Percentiles rank a stretch among this genome's conserved stretches.
Conservation (phyloP, 169 alveolate species). For the Cryptosporidium muris region DNA sequence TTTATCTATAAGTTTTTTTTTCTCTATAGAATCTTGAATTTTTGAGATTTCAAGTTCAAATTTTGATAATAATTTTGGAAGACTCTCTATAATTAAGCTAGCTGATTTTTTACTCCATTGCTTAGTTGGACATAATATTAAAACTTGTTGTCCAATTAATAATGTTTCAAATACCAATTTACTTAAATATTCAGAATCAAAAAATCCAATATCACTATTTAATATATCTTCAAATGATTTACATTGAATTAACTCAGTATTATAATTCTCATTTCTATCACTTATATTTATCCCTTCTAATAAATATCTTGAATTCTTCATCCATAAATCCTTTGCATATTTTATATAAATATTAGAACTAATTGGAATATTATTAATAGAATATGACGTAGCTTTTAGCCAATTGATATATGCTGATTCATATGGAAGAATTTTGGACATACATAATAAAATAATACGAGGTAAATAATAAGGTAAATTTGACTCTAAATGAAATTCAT, state of each 20-base stretch:
- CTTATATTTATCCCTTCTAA: neutral
- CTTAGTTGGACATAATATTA: slow-evolving; percentile 54
- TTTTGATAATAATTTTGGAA: too few relatives aligned
- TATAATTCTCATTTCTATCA: slow-evolving; percentile 9
- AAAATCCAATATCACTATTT: neutral
- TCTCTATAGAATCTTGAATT: too few relatives aligned
- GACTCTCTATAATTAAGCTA: too few relatives aligned
- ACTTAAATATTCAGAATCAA: slow-evolving; percentile 32
- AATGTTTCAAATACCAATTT: slow-evolving; percentile 43
- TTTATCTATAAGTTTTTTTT: too few relatives aligned
- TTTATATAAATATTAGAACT: slow-evolving; percentile 29
- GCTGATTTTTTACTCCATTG: slow-evolving; percentile 61
- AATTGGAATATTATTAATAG: neutral
- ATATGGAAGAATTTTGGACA: too few relatives aligned
- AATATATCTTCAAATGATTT: neutral
- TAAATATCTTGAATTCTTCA: neutral
- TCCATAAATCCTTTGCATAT: neutral
- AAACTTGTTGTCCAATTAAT: slow-evolving; percentile 4
- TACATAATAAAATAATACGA: too few relatives aligned
- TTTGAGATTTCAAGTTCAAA: too few relatives aligned
- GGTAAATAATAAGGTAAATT: too few relatives aligned
- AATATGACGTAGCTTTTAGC: neutral
- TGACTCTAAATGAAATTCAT: too few relatives aligned
- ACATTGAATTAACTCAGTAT: neutral
- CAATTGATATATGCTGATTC: too few relatives aligned